Evolutionary conservation across 2,329 filamentous ascomycete species (phyloP).

Genomic region (Exophiala oligosperma): DNA sequence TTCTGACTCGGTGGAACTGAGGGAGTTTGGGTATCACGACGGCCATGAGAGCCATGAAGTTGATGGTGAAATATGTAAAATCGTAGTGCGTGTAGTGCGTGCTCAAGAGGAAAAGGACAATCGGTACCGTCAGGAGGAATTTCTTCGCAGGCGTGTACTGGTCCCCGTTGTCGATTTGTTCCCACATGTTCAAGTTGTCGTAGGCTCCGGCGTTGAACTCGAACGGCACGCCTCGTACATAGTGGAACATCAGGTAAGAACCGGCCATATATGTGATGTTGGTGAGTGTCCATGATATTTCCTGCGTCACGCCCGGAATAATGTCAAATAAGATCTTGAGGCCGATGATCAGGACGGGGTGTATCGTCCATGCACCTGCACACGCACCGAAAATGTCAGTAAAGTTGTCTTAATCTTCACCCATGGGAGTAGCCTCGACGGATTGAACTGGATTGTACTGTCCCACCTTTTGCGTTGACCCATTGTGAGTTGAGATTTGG

Average conservation of each 20-base stretch:
- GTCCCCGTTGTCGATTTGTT: conserved; percentile 98
- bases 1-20: conserved; percentile 75
- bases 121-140: conserved; percentile 91
- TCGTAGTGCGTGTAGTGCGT: conserved; percentile 99
- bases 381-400: conserved; percentile 1
- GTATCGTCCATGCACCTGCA: conserved; percentile 94
- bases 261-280: conserved; percentile 99
- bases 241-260: conserved; percentile 99
- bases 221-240: conserved; percentile 94
- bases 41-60: conserved; percentile 85
- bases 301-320: conserved; percentile 92
- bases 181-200: conserved; percentile 99
- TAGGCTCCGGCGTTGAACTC: conserved; percentile 99
- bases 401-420: not conserved
- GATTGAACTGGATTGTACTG: not conserved
- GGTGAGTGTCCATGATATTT: conserved; percentile 97
- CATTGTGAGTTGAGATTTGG: conserved; percentile 97
- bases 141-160: conserved; percentile 99
- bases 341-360: conserved; percentile 85
- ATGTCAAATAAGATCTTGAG: conserved; percentile 98
- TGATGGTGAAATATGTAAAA: conserved; percentile 94
- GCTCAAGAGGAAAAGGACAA: conserved; percentile 90
- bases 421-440: not conserved
- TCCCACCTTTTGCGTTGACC: conserved; percentile 96
- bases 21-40: conserved; percentile 97